Conservation (phyloP, 2,329 filamentous ascomycete species). For the Coleophoma crateriformis region DNA sequence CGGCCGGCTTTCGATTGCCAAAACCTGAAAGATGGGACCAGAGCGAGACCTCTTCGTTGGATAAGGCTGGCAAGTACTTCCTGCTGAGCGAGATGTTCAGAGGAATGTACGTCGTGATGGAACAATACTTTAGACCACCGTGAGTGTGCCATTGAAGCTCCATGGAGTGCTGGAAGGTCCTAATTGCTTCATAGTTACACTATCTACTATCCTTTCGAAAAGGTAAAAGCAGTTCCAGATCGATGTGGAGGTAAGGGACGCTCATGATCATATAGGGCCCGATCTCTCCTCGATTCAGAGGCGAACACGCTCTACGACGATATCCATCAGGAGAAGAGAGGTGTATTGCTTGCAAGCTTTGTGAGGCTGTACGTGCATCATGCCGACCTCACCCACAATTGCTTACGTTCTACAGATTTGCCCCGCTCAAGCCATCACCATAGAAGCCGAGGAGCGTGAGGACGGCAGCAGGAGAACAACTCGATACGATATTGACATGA, state of each 20-base stretch:
- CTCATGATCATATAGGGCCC: conserved; percentile 56
- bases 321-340: conserved; percentile 98
- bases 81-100: conserved; percentile 91
- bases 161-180: conserved; percentile 6
- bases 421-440: conserved; percentile 96
- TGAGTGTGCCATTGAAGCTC: conserved; percentile 49
- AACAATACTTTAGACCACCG: conserved; percentile 98
- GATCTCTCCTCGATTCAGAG: conserved; percentile 95
- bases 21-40: conserved; percentile 75
- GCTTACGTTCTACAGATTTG: conserved; percentile 57
- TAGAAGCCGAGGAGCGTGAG: conserved; percentile 96
- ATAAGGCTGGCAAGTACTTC: conserved; percentile 90
- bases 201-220: conserved; percentile 98
- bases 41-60: conserved; percentile 68
- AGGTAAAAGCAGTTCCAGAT: conserved; percentile 43
- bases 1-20: conserved; percentile 73
- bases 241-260: conserved; percentile 4
- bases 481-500: conserved; percentile 99
- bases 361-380: conserved; percentile 63
- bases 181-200: conserved; percentile 66
- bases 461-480: conserved; percentile 94
- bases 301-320: conserved; percentile 91
- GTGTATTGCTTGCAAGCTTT: conserved; percentile 99
- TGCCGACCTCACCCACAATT: not conserved
- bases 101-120: conserved; percentile 95